Conservation (phyloP, 345 rosid species). For the Viola odorata region DNA sequence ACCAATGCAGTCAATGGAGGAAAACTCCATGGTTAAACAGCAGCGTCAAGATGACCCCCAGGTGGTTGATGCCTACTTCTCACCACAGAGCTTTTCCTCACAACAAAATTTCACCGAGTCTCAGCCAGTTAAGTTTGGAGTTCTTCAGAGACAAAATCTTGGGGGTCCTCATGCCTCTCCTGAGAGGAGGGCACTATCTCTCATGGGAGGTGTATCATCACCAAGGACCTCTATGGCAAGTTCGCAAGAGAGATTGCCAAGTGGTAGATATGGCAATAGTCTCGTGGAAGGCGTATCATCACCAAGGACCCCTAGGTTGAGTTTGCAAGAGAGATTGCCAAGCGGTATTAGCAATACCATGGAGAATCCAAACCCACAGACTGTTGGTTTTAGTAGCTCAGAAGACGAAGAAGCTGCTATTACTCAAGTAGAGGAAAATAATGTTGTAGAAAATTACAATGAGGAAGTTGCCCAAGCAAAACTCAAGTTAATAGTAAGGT, state of each 20-base stretch:
- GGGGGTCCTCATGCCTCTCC: slow-evolving; percentile 28
- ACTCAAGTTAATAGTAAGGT: slow-evolving; percentile 86
- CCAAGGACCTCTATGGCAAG: slow-evolving; percentile 25
- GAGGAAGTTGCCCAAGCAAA: slow-evolving; percentile 72
- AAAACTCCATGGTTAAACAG: slow-evolving; percentile 28
- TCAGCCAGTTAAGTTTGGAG: slow-evolving; percentile 27
- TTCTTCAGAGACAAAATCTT: slow-evolving; percentile 29
- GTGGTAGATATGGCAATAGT: slow-evolving; percentile 15
- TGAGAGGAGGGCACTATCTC: slow-evolving; percentile 27
- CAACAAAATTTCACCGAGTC: slow-evolving; percentile 34
- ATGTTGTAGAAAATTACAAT: slow-evolving; percentile 24
- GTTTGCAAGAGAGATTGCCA: slow-evolving; percentile 34
- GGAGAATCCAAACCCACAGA: slow-evolving; percentile 27
- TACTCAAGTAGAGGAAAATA: slow-evolving; percentile 33
- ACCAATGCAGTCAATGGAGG: slow-evolving; percentile 22
- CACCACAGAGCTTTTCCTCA: slow-evolving; percentile 32
- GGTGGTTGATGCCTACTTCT: slow-evolving; percentile 24
- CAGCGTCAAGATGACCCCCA: slow-evolving; percentile 26
- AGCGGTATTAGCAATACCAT: slow-evolving; percentile 19
- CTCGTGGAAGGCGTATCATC: too few species aligned
- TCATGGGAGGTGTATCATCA: background rate
- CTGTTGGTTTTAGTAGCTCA: slow-evolving; percentile 20
- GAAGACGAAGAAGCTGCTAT: slow-evolving; percentile 34
- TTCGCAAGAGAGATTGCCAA: slow-evolving; percentile 34
- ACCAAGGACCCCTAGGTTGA: slow-evolving; percentile 22